A percentile compares a stretch with the other conserved stretches of the same genome.
phyloP scores from a whole-genome alignment of 1,284 basidiomycete species.

The Thelephora terrestris region DNA sequence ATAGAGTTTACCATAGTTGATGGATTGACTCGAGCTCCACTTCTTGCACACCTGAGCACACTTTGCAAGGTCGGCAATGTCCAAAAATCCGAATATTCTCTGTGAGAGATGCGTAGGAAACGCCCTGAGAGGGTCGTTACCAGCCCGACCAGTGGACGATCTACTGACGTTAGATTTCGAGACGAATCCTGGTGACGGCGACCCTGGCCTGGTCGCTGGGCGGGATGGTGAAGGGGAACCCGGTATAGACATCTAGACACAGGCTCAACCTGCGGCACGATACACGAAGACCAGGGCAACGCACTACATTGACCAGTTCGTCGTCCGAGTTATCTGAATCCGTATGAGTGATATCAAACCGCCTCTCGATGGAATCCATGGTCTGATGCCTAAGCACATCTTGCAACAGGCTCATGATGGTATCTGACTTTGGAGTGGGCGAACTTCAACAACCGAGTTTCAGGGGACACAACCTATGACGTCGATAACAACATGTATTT shows the following conservation, averaged over 20 bases:
- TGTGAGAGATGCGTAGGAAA: slow-evolving; percentile 78
- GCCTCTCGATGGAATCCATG: slow-evolving; percentile 35
- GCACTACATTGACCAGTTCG: slow-evolving; percentile 66
- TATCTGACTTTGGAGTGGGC: background rate
- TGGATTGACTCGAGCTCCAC: slow-evolving; percentile 79
- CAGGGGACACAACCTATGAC: background rate
- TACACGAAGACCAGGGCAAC: slow-evolving; percentile 20
- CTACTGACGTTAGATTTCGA: slow-evolving; percentile 23
- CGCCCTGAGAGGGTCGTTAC: slow-evolving; percentile 52
- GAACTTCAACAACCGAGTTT: background rate
- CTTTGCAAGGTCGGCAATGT: slow-evolving; percentile 58
- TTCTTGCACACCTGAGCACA: slow-evolving; percentile 76
- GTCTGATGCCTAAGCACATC: slow-evolving; percentile 56
- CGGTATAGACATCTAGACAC: slow-evolving; percentile 51
- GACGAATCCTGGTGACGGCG: slow-evolving; percentile 41
- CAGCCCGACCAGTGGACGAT: background rate
- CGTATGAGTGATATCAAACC: slow-evolving; percentile 18
- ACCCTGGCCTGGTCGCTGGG: slow-evolving; percentile 24
- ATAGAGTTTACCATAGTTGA: slow-evolving; percentile 65
- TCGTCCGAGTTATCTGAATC: slow-evolving; percentile 52
- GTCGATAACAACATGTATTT: slow-evolving; percentile 5
- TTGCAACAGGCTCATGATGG: slow-evolving; percentile 61
- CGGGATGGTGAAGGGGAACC: slow-evolving; percentile 50
- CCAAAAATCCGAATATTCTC: slow-evolving; percentile 58
- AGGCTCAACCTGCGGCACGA: background rate